Base-by-base conservation (phyloP, 2,329 filamentous ascomycete genomes). In the Penicillium nordicum region DNA sequence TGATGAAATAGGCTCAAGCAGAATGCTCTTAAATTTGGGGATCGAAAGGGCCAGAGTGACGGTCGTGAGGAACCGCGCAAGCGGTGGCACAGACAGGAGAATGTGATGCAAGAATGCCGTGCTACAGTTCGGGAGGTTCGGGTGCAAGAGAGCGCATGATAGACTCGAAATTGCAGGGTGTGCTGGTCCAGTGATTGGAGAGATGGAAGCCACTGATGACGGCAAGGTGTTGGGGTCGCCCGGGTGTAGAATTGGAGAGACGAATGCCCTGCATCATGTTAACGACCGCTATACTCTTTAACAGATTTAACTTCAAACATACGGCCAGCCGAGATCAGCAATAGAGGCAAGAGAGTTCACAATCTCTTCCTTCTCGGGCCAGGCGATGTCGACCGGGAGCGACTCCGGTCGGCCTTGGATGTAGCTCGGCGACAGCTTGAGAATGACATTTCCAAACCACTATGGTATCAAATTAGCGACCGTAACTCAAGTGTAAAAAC, bases 111-210 rank as follows among this genome's bases (percentile, higher is more conserved):
- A 78, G 71, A 92, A 95, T 3, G 90, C 95, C 30, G 90, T 89
- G 37, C 88, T 82, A 73, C 93, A 99, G 18, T 90, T 96, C 1
- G 93, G 92, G 67, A 96, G 90, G 18, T 84, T 81, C 0, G 93
- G 92, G 71, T 99, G 93, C 2, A 97, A 84, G 2, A 93, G 82
- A 1, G 93, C 93, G 75, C 94, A 99, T 42, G 91, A 93, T 21
- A 97, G 84, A 27, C 87, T 88, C 10, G 84, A 87, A 71, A 96
- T 93, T 41, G 91, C 85, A 1, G 93, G 93, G 69, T 97, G 93
- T 0, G 93, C 93, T 29, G 88, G 84, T 1, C 88, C 87, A 1
- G 90, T 91, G 53, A 97, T 84, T 0, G 92, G 89, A 0, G 87
- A 82, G 55, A 97, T 87, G 12, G 82, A 77, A 23, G 96, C 81